Conservation (phyloP, 371 early-diverging fungal species). For the Syncephalis fuscata region DNA sequence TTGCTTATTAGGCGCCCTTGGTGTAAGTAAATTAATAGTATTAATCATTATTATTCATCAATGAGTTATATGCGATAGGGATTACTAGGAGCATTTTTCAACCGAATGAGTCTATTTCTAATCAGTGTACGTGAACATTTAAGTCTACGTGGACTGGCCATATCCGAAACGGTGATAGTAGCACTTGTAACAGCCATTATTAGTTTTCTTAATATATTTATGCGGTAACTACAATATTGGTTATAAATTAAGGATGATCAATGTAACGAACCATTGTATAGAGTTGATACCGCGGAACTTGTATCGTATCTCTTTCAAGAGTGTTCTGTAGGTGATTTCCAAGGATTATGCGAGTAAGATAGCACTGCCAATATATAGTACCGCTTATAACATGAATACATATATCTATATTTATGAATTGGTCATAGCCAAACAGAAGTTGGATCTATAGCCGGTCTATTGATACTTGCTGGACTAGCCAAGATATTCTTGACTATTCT, state of each 20-base stretch:
- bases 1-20: slow-evolving; percentile 73
- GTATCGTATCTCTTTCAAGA: slow-evolving; percentile 53
- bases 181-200: slow-evolving; percentile 56
- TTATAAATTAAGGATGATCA: background rate
- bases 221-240: slow-evolving; percentile 20
- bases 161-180: slow-evolving; percentile 54
- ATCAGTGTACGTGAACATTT: slow-evolving; percentile 47
- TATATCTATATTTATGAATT: too few species aligned
- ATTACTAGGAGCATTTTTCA: slow-evolving; percentile 74
- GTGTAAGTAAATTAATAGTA: slow-evolving; percentile 30
- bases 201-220: slow-evolving; percentile 63
- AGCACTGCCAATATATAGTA: background rate
- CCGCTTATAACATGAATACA: background rate
- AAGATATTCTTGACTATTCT: slow-evolving; percentile 47
- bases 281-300: slow-evolving; percentile 42
- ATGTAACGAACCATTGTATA: background rate
- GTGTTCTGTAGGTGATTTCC: slow-evolving; percentile 25
- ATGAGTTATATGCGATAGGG: too few species aligned
- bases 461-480: slow-evolving; percentile 42
- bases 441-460: slow-evolving; percentile 12
- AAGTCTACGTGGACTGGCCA: slow-evolving; percentile 37
- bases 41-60: background rate
- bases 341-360: slow-evolving; percentile 22
- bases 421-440: slow-evolving; percentile 10
- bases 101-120: slow-evolving; percentile 53